A percentile compares a stretch with the other conserved stretches of the same genome.
Evolutionary conservation across 768 basidiomycete genomes (phyloP).

Genomic region (Amanita rubescens): DNA sequence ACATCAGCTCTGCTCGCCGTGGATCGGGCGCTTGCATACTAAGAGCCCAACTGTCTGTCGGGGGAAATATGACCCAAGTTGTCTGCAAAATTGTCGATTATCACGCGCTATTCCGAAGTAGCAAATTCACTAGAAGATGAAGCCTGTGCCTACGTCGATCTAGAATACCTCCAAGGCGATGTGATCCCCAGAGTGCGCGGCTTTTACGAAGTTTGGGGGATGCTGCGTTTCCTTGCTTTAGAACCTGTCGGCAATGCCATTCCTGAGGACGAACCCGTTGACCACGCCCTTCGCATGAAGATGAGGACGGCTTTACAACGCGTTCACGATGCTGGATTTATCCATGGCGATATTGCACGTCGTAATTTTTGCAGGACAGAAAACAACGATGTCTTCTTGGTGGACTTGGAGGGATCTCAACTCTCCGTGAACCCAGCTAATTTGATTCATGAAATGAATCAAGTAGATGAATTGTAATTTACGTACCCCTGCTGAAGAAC

Average conservation of each 20-base stretch:
- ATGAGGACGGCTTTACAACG: constrained; percentile 1
- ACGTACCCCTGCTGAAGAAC: too few species aligned
- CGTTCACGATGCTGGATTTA: neutral
- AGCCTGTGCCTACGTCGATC: constrained; percentile 12
- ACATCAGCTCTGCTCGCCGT: constrained; percentile 8
- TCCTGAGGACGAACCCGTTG: neutral
- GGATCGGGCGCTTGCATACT: constrained; percentile 6
- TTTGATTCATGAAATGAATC: neutral
- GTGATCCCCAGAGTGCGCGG: constrained; percentile 14
- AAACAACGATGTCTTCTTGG: neutral
- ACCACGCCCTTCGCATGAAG: neutral
- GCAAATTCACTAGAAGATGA: constrained; percentile 10
- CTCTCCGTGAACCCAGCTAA: neutral
- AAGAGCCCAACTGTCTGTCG: neutral
- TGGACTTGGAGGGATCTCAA: neutral
- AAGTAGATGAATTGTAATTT: neutral
- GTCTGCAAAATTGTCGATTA: constrained; percentile 13
- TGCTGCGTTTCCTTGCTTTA: constrained; percentile 14
- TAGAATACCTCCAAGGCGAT: constrained; percentile 9
- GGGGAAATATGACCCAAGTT: neutral
- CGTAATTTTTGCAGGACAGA: neutral
- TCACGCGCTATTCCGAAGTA: constrained; percentile 6
- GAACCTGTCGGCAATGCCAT: constrained; percentile 14
- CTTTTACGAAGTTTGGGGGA: constrained; percentile 15
- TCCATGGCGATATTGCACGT: constrained; percentile 1